phyloP scores from a whole-genome alignment of 164 flowering plant genomes.

The Malania oleifera region DNA sequence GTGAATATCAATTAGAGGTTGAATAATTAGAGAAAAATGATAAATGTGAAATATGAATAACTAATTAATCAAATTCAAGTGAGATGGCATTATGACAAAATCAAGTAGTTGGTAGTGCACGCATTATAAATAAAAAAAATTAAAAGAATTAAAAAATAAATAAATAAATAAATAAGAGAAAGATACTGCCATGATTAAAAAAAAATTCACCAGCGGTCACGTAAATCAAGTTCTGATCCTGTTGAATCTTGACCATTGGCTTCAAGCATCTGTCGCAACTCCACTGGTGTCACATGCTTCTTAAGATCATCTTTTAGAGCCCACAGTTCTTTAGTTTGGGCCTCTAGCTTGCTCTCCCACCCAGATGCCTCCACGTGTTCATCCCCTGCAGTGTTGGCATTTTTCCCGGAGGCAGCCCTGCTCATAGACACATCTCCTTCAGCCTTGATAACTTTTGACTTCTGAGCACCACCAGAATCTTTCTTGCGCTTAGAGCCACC shows the following conservation, averaged over 20 bases:
- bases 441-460: slow-evolving; percentile 50
- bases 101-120: too few species aligned
- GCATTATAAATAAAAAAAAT: too few species aligned
- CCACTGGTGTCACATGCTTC: slow-evolving; percentile 64
- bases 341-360: slow-evolving; percentile 50
- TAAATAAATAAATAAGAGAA: too few species aligned
- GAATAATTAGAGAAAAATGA: neutral
- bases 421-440: slow-evolving; percentile 32
- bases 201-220: slow-evolving; percentile 75
- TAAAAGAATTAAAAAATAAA: too few species aligned
- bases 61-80: neutral
- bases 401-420: slow-evolving; percentile 14
- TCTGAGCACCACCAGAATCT: slow-evolving; percentile 28
- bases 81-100: neutral
- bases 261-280: slow-evolving; percentile 91
- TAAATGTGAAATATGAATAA: neutral
- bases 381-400: slow-evolving; percentile 13
- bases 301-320: slow-evolving; percentile 80
- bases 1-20: neutral
- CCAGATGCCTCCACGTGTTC: slow-evolving; percentile 18
- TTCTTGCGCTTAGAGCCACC: slow-evolving; percentile 59
- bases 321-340: slow-evolving; percentile 73
- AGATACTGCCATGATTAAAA: too few species aligned
- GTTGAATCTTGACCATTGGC: slow-evolving; percentile 65
- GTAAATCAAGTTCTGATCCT: slow-evolving; percentile 87